Evolutionary conservation across 2,329 filamentous ascomycete genomes (phyloP).

Genomic region (Pseudopithomyces maydicus): DNA sequence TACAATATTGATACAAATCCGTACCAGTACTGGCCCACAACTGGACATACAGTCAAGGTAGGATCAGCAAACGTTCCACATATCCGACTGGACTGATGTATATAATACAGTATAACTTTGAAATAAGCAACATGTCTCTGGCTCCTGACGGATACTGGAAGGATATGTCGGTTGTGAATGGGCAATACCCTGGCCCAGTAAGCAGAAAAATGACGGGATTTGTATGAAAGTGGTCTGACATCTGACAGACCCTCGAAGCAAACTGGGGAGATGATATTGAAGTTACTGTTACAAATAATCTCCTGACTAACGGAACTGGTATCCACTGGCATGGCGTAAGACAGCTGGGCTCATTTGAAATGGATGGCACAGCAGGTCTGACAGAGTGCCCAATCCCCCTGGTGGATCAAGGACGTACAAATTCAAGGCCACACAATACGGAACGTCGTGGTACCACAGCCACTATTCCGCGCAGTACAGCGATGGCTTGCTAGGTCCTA

Average conservation of each 20-base stretch:
- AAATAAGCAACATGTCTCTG: slow-evolving; percentile 50
- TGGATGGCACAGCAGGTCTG: slow-evolving; percentile 55
- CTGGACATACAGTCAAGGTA: slow-evolving; percentile 45
- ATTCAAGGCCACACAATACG: slow-evolving; percentile 44
- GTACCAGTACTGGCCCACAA: slow-evolving; percentile 49
- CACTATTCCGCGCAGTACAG: slow-evolving; percentile 39
- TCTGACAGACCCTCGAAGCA: slow-evolving; percentile 47
- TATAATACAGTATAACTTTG: slow-evolving; percentile 50
- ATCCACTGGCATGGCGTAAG: slow-evolving; percentile 60
- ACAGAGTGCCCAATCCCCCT: slow-evolving; percentile 72
- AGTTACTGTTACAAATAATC: slow-evolving; percentile 44
- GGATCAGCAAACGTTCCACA: background rate
- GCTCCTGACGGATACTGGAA: slow-evolving; percentile 53
- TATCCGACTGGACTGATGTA: slow-evolving; percentile 1
- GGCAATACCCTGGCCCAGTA: slow-evolving; percentile 54
- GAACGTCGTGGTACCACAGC: slow-evolving; percentile 40
- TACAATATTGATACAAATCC: slow-evolving; percentile 52
- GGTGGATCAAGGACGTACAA: slow-evolving; percentile 46
- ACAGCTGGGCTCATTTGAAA: slow-evolving; percentile 48
- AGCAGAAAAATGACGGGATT: background rate
- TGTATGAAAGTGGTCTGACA: slow-evolving; percentile 14
- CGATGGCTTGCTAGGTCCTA: slow-evolving; percentile 45
- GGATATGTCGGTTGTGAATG: slow-evolving; percentile 51
- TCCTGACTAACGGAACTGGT: slow-evolving; percentile 53
- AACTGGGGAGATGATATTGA: slow-evolving; percentile 48